These are phyloP conservation scores for Balansia obtecta DNA, from an alignment of 2,329 filamentous ascomycete genomes.

Conservation along the genomic window DNA sequence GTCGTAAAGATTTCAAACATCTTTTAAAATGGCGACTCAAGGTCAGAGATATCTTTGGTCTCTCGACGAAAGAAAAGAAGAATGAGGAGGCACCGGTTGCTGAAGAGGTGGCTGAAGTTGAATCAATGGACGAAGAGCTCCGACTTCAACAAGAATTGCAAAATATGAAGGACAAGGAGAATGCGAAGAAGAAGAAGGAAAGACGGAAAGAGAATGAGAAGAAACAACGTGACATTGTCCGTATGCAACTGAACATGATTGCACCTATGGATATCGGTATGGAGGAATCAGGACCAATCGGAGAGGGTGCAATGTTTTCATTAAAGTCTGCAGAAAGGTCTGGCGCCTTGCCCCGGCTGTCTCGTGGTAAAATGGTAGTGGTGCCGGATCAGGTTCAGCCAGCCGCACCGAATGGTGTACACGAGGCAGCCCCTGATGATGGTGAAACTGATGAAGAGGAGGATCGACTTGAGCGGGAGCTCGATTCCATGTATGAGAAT, in stretches of 20 bases:
- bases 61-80: slow-evolving; percentile 58
- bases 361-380: slow-evolving; percentile 65
- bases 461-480: slow-evolving; percentile 69
- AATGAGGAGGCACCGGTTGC: slow-evolving; percentile 28
- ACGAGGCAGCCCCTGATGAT: slow-evolving; percentile 41
- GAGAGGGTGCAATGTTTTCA: slow-evolving; percentile 75
- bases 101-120: slow-evolving; percentile 61
- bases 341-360: slow-evolving; percentile 47
- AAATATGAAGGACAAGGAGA: slow-evolving; percentile 67
- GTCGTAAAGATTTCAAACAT: slow-evolving; percentile 86
- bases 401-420: slow-evolving; percentile 45
- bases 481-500: slow-evolving; percentile 77
- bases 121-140: slow-evolving; percentile 89
- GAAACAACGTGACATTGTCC: slow-evolving; percentile 88
- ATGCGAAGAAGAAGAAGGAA: slow-evolving; percentile 66
- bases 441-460: slow-evolving; percentile 64
- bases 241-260: slow-evolving; percentile 95
- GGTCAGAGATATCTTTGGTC: slow-evolving; percentile 81
- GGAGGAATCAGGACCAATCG: slow-evolving; percentile 68
- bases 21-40: slow-evolving; percentile 82
- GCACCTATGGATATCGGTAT: slow-evolving; percentile 92
- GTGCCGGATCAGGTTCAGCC: slow-evolving; percentile 44
- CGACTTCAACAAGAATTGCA: slow-evolving; percentile 81
- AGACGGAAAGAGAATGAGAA: slow-evolving; percentile 80
- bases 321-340: slow-evolving; percentile 72